Percentiles rank a stretch among this genome's conserved stretches.
Evolutionary conservation across 2,329 filamentous ascomycete species (phyloP).

Genomic region (Colletotrichum paranaense): DNA sequence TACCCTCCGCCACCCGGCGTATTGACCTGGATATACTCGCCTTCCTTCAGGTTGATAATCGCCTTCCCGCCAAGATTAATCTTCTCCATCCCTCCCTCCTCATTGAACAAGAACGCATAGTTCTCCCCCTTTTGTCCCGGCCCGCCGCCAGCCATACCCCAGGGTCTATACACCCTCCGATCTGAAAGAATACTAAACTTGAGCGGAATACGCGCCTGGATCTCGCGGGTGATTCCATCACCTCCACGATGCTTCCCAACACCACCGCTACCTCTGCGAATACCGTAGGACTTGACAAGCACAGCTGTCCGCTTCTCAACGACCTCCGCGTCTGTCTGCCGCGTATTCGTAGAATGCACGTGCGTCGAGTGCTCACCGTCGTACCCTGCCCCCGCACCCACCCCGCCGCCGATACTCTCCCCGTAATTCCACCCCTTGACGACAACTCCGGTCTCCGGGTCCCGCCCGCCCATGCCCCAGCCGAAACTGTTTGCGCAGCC

Average conservation of each 20-base stretch:
- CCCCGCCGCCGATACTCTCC: constrained; percentile 48
- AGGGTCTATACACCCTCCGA: constrained; percentile 46
- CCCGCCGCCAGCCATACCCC: constrained; percentile 47
- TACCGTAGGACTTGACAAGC: constrained; percentile 44
- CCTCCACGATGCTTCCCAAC: constrained; percentile 45
- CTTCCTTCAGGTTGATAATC: constrained; percentile 43
- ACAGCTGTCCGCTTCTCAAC: constrained; percentile 50
- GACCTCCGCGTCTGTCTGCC: constrained; percentile 46
- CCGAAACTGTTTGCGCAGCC: constrained; percentile 48
- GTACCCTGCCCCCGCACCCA: constrained; percentile 44
- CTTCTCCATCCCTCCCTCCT: constrained; percentile 40
- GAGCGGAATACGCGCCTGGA: constrained; percentile 47
- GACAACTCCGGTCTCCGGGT: constrained; percentile 40
- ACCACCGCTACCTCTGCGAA: constrained; percentile 45
- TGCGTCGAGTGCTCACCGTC: constrained; percentile 44
- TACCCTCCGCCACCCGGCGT: constrained; percentile 49
- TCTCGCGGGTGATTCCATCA: constrained; percentile 47
- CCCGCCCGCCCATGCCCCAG: constrained; percentile 47
- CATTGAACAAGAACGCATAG: constrained; percentile 43
- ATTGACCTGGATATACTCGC: constrained; percentile 49
- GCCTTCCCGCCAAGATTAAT: constrained; percentile 47
- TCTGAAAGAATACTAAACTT: constrained; percentile 50
- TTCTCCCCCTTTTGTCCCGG: constrained; percentile 43
- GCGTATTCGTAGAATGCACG: constrained; percentile 47
- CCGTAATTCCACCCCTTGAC: constrained; percentile 43